Conservation (phyloP, 352 stramenopile genomes). For the Phytophthora uliginosa region DNA sequence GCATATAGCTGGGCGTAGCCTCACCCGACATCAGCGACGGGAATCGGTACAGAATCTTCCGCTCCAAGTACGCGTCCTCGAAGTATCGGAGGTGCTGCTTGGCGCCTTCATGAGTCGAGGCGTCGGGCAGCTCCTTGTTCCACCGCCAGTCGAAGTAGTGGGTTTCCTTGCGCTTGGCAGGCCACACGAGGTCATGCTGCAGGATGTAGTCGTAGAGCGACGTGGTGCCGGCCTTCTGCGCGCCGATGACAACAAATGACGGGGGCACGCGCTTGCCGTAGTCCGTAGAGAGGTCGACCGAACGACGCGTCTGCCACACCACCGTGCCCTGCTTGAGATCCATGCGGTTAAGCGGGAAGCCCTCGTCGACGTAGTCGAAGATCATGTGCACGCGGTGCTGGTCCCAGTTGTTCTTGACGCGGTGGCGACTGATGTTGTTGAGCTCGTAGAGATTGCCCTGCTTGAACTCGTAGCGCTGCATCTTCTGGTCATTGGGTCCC, state of each 20-base stretch:
- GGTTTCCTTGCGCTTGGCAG: slow-evolving; percentile 95
- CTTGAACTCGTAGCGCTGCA: slow-evolving; percentile 94
- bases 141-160: slow-evolving; percentile 99
- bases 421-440: slow-evolving; percentile 99
- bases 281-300: slow-evolving; percentile 93
- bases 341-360: slow-evolving; percentile 70
- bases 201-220: slow-evolving; percentile 98
- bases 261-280: slow-evolving; percentile 82
- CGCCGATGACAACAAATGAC: slow-evolving; percentile 97
- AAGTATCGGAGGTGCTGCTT: slow-evolving; percentile 78
- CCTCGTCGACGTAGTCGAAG: slow-evolving; percentile 97
- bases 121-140: slow-evolving; percentile 78
- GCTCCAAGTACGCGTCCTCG: slow-evolving; percentile 86
- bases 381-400: slow-evolving; percentile 97
- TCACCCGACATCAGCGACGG: slow-evolving; percentile 95
- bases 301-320: slow-evolving; percentile 97
- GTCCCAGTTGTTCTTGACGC: slow-evolving; percentile 94
- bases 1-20: slow-evolving; percentile 93
- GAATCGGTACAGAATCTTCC: slow-evolving; percentile 84
- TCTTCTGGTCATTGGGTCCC: slow-evolving; percentile 82
- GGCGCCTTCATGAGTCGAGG: slow-evolving; percentile 63
- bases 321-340: slow-evolving; percentile 90
- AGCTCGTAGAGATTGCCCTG: slow-evolving; percentile 98
- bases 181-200: slow-evolving; percentile 96
- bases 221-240: slow-evolving; percentile 97